Base-by-base conservation (phyloP, 441 rosid genomes). In the Syzygium malaccense region DNA sequence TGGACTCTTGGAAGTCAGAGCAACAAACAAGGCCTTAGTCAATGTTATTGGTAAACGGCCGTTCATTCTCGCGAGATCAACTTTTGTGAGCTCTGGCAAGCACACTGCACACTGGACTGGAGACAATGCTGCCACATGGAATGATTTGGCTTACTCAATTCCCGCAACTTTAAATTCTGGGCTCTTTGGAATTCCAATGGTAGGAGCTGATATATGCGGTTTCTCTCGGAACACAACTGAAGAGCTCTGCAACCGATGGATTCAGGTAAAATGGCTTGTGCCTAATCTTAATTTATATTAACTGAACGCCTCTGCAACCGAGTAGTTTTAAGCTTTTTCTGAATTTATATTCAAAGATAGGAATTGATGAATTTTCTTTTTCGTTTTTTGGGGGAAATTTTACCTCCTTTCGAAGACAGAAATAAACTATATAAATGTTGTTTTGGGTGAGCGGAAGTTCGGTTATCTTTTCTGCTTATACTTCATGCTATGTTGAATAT, bases 31-130 rank as follows among this genome's bases (percentile, higher is more conserved):
- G 25, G 98, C 94, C 56, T 58, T 96, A 89, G 87, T 85, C 71
- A 91, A 93, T 85, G 57, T 84, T 51, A 94, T 91, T 3, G 92
- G 94, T 0, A 95, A 93, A 89, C 93, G 97, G 92, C 96, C 99
- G 10, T 96, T 96, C 89, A 58, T 95, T 37, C 96, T 96, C 53
- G 88, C 94, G 8, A 92, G 99, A 90, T 95, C 99, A 28, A 96
- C 97, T 23, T 96, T 94, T 88, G 94, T 94, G 4, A 92, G 98
- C 90, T 95, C 98, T 0, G 99, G 99, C 23, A 94, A 91, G 90
- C 96, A 95, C 90, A 79, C 97, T 0, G 98, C 98, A 23, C 98
- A 96, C 41, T 95, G 98, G 96, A 96, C 98, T 0, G 99, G 98
- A 1, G 98, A 96, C 88, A 93, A 93, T 86, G 94, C 94, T 14